These are phyloP conservation scores for Odontarrhena argentea DNA, from an alignment of 345 rosid species.

Conservation along the genomic window DNA sequence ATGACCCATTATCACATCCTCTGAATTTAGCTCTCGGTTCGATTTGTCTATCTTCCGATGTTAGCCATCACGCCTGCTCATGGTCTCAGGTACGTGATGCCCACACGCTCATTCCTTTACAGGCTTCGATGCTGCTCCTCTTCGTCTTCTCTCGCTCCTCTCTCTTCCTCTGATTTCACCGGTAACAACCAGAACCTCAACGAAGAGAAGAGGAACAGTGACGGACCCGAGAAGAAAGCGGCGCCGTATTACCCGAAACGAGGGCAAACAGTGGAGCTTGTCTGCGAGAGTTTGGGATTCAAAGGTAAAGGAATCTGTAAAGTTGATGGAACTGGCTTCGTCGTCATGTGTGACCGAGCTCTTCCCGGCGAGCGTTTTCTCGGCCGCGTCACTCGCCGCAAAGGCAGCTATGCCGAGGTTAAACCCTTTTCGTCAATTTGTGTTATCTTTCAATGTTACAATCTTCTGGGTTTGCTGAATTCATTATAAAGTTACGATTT, in stretches of 20 bases:
- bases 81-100: slow-evolving; percentile 43
- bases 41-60: not conserved
- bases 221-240: slow-evolving; percentile 27
- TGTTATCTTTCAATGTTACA: not conserved
- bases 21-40: slow-evolving; percentile 4
- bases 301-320: slow-evolving; percentile 88
- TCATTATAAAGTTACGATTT: slow-evolving; percentile 16
- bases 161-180: slow-evolving; percentile 37
- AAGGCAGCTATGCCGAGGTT: slow-evolving; percentile 90
- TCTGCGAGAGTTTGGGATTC: slow-evolving; percentile 83
- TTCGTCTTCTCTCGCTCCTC: slow-evolving; percentile 40
- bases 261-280: slow-evolving; percentile 78
- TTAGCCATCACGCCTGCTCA: slow-evolving; percentile 48
- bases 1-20: not conserved
- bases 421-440: not conserved
- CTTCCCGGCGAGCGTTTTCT: slow-evolving; percentile 91
- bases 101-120: slow-evolving; percentile 43
- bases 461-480: slow-evolving; percentile 4
- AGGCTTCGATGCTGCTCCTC: slow-evolving; percentile 42
- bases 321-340: slow-evolving; percentile 77
- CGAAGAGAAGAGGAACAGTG: slow-evolving; percentile 22
- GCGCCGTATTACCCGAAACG: slow-evolving; percentile 72
- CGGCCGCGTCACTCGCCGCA: slow-evolving; percentile 81
- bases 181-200: slow-evolving; percentile 22
- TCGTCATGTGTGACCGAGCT: slow-evolving; percentile 85